Conservation (phyloP, 2,329 filamentous ascomycete species). For the Xylaria sp. region DNA sequence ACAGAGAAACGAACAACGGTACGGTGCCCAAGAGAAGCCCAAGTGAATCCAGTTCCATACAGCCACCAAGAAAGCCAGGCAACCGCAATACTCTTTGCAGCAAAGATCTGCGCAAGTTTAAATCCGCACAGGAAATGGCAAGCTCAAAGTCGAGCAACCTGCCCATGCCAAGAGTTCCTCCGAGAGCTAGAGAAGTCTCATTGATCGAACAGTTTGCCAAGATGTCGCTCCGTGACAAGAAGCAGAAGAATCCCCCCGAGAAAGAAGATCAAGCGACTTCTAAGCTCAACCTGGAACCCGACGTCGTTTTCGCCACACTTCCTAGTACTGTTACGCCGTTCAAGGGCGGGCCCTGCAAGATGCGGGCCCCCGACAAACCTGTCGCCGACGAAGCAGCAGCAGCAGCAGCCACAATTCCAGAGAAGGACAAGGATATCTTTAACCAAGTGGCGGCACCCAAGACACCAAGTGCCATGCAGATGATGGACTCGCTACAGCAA, state of each 20-base stretch:
- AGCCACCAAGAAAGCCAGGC: neutral
- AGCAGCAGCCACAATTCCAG: no score
- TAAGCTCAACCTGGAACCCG: slow-evolving; percentile 23
- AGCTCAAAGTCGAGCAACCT: slow-evolving; percentile 13
- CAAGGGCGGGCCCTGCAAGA: slow-evolving; percentile 13
- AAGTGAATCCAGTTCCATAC: neutral
- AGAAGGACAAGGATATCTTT: neutral
- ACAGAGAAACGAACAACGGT: slow-evolving; percentile 35
- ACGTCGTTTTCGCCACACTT: slow-evolving; percentile 1
- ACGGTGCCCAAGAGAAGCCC: slow-evolving; percentile 27
- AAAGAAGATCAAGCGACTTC: slow-evolving; percentile 45
- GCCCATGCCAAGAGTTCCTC: slow-evolving; percentile 7
- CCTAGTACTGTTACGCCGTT: slow-evolving; percentile 27
- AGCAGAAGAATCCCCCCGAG: neutral
- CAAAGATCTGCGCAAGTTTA: no score
- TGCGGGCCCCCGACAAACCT: neutral
- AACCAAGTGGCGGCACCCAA: slow-evolving; percentile 25
- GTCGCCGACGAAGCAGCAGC: no score
- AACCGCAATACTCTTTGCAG: no score
- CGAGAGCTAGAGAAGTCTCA: slow-evolving; percentile 40
- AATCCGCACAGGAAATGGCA: neutral
- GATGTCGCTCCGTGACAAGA: slow-evolving; percentile 35
- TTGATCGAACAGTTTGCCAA: slow-evolving; percentile 35
- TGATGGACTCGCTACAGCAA: no score
- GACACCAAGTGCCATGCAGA: no score